Evolutionary conservation across 2,329 filamentous ascomycete species (phyloP), one percentile per base, ranked within the genome.

Genomic region (Fusarium sp.): DNA sequence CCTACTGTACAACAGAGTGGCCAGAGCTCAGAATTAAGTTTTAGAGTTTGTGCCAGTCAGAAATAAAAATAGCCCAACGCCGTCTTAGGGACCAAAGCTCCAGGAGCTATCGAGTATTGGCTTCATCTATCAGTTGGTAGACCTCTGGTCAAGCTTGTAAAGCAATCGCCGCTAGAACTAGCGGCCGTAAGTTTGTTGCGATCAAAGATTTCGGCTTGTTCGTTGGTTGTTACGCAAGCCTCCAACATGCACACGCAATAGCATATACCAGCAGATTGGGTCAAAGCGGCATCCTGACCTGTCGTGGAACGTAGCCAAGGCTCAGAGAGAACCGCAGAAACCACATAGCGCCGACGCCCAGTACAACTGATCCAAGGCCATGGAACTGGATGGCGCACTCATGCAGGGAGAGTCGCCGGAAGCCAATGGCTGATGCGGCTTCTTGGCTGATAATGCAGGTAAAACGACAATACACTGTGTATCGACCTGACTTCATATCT

Each of bases 281-380:
- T 30, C 32, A 40, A 38, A 52, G 43, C 47, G 51, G 15, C 29
- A 38, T 38, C 25, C 43, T 32, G 41, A 55, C 24, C 59, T 70
- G 67, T 52, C 32, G 67, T 70, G 67, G 22, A 68, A 70, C 67
- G 49, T 59, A 45, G 62, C 67, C 67, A 52, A 58, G 63, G 27
- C 48, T 46, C 30, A 34, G 55, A 27, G 53, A 64, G 32, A 27
- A 55, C 38, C 51, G 48, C 43, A 59, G 44, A 38, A 25, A 67
- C n/a, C 40, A 32, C 43, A 67, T 69, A 47, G 27, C 44, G 49
- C 54, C 40, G 20, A 55, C 16, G 66, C 38, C 25, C 34, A 53
- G 49, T 49, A 51, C 41, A 41, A 29, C 40, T 44, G 62, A 67
- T 64, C 67, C 67, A 65, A 65, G 51, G 25, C 57, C 58, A 51